Percentiles rank a stretch among this genome's conserved stretches.
Conservation (phyloP, 2,329 filamentous ascomycete species). For the Trichoderma asperellum region DNA sequence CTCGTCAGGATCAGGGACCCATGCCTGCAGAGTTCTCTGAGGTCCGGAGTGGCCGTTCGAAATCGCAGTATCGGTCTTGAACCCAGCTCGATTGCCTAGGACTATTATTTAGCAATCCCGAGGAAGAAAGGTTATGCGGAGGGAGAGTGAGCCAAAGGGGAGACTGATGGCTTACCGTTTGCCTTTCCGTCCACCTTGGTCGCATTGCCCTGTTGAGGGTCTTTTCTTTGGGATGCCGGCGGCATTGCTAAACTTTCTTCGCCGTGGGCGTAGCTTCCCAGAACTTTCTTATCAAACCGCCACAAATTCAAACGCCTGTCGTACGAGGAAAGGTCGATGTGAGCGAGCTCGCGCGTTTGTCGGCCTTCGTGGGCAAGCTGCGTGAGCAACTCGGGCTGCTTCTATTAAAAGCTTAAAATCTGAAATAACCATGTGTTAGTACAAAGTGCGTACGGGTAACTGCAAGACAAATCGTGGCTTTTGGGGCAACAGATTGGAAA, state of each 20-base stretch:
- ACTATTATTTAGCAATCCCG: background rate
- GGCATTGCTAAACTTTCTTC: constrained; percentile 42
- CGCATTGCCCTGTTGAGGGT: constrained; percentile 41
- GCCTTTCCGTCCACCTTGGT: constrained; percentile 41
- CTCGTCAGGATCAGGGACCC: constrained; percentile 67
- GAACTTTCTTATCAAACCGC: constrained; percentile 34
- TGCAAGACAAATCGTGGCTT: background rate
- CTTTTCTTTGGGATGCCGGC: constrained; percentile 44
- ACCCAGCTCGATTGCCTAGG: constrained; percentile 68
- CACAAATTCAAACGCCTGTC: constrained; percentile 36
- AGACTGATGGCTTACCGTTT: constrained; percentile 41
- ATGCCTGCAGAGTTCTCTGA: constrained; percentile 79
- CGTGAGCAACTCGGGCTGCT: background rate
- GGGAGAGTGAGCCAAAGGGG: background rate
- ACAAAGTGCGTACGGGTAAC: background rate
- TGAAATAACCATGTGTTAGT: constrained; percentile 17
- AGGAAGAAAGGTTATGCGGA: too few species aligned
- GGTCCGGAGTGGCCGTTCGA: constrained; percentile 70
- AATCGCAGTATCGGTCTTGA: constrained; percentile 88
- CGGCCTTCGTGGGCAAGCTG: constrained; percentile 1
- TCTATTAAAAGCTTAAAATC: constrained; percentile 11
- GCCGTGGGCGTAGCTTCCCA: constrained; percentile 34
- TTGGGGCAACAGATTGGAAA: constrained; percentile 8
- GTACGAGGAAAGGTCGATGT: constrained; percentile 6
- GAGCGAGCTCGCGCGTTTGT: constrained; percentile 5